Evolutionary conservation across 75 land plant species (phyloP).

Genomic region (Chamaecyparis obtusa): DNA sequence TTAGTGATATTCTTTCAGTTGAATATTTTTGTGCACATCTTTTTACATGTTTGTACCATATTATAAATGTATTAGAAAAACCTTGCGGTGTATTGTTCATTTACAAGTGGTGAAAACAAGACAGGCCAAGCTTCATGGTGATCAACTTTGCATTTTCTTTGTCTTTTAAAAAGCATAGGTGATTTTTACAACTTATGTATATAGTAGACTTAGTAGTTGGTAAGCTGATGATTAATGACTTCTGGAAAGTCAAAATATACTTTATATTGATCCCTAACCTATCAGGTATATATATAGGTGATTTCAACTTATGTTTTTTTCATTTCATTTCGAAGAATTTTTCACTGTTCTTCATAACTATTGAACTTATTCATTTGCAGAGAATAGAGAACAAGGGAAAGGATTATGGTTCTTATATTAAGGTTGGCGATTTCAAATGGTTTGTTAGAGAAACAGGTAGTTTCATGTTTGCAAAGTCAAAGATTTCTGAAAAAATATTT

Average conservation of each 20-base stretch:
- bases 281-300: neutral
- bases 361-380: conserved; percentile 34
- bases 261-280: neutral
- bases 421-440: conserved; percentile 77
- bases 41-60: neutral
- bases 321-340: neutral
- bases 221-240: neutral
- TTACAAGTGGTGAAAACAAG: neutral
- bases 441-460: conserved; percentile 96
- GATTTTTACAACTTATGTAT: neutral
- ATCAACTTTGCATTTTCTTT: neutral
- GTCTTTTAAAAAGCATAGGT: neutral
- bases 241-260: neutral
- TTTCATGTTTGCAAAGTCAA: neutral
- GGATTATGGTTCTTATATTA: conserved; percentile 81
- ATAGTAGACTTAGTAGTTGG: neutral
- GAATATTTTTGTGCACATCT: neutral
- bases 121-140: neutral
- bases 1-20: neutral
- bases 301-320: neutral
- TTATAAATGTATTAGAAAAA: neutral
- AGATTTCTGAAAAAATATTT: neutral
- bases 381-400: conserved; percentile 89
- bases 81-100: neutral
- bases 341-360: neutral